phyloP scores from a whole-genome alignment of 2,329 filamentous ascomycete species.

The Epichloe aotearoae region DNA sequence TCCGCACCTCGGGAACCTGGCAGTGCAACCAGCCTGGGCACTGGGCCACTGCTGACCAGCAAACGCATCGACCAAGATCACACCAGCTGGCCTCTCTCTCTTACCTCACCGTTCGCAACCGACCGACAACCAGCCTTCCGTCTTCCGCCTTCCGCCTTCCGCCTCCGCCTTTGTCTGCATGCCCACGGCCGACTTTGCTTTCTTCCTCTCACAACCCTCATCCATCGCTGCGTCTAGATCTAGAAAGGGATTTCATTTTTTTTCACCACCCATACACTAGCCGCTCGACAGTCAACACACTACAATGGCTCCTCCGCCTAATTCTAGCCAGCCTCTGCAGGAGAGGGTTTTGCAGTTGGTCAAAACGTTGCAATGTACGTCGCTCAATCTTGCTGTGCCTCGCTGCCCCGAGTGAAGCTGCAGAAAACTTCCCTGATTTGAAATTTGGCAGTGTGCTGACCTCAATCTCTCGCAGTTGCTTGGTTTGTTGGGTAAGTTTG shows the following conservation, averaged over 20 bases:
- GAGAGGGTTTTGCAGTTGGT: constrained; percentile 67
- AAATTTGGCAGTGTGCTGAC: constrained; percentile 19
- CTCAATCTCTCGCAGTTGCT: constrained; percentile 38
- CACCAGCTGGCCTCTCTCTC: not conserved
- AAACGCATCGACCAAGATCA: not conserved
- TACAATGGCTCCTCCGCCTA: constrained; percentile 49
- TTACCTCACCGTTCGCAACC: constrained; percentile 2
- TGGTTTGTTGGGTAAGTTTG: constrained; percentile 69
- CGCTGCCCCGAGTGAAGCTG: not conserved
- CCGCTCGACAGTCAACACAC: not conserved
- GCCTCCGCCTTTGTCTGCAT: not conserved
- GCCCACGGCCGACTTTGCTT: not conserved
- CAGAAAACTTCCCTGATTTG: not conserved
- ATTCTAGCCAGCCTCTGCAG: constrained; percentile 53
- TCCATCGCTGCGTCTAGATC: not conserved
- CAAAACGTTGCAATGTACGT: constrained; percentile 83
- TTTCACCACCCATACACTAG: not conserved
- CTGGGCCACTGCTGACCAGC: not conserved
- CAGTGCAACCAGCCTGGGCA: not conserved
- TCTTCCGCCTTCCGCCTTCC: not conserved
- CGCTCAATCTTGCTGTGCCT: constrained; percentile 8
- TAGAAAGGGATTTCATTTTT: not conserved
- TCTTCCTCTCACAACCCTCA: not conserved
- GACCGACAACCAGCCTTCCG: not conserved
- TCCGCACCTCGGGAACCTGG: not conserved